phyloP scores from a whole-genome alignment of 208 protist genomes.

The Phytomonas sp. region DNA sequence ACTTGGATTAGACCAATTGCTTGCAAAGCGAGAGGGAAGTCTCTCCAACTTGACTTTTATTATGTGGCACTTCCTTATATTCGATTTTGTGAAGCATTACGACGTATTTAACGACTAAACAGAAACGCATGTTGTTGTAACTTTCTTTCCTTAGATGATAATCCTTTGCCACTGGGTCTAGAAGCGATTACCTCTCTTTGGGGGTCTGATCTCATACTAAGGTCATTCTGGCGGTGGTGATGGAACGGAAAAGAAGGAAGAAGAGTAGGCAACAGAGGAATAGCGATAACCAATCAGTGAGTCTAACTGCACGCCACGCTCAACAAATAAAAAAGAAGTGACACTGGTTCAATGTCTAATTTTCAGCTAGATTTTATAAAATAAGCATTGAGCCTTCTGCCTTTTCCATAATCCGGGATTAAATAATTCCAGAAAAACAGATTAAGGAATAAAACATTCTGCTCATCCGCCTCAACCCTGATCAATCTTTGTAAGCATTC shows the following conservation, averaged over 20 bases:
- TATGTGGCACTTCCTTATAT: constrained; percentile 77
- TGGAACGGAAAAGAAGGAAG: constrained; percentile 10
- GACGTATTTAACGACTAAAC: constrained; percentile 8
- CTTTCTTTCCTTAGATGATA: neutral
- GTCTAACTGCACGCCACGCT: neutral
- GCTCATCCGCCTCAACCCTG: neutral
- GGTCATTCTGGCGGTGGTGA: neutral
- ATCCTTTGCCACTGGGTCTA: neutral
- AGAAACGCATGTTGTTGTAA: neutral
- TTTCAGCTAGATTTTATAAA: neutral
- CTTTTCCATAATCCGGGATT: neutral
- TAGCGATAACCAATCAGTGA: neutral
- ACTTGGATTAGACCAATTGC: constrained; percentile 53
- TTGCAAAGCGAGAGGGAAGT: constrained; percentile 64
- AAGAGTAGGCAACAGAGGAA: neutral
- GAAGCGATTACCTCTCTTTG: neutral
- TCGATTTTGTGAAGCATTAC: constrained; percentile 9
- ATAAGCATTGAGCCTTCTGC: neutral
- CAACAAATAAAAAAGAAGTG: neutral
- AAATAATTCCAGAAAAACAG: neutral
- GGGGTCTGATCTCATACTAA: neutral
- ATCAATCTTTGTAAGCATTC: neutral
- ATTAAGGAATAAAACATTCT: neutral
- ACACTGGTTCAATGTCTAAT: neutral
- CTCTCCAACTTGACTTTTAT: constrained; percentile 82